Percentiles rank a stretch among this genome's conserved stretches.
Evolutionary conservation across 768 basidiomycete species (phyloP).

Genomic region (Mycena galopus): DNA sequence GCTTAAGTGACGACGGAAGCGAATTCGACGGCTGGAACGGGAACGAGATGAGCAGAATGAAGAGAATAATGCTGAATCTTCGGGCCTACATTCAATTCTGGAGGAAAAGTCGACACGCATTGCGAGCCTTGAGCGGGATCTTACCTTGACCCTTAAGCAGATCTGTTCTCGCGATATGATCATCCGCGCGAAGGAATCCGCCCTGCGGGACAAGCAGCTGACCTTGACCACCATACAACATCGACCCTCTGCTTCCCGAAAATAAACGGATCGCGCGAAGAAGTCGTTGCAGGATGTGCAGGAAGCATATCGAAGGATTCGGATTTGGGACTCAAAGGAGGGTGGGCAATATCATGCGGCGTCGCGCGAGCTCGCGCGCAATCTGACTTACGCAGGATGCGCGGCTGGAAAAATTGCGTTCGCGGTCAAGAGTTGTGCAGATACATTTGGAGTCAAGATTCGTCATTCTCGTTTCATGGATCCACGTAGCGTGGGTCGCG

Average conservation of each 20-base stretch:
- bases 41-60: not conserved
- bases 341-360: not conserved
- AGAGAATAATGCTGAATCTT: no score
- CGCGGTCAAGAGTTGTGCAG: slow-evolving; percentile 14
- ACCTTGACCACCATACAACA: not conserved
- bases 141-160: not conserved
- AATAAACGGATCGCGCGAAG: not conserved
- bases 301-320: not conserved
- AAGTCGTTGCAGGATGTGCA: not conserved
- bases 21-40: slow-evolving; percentile 1
- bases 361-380: slow-evolving; percentile 5
- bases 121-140: not conserved
- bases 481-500: slow-evolving; percentile 25
- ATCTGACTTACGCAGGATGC: slow-evolving; percentile 5
- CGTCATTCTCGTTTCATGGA: slow-evolving; percentile 26
- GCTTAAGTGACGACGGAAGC: not conserved
- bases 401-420: slow-evolving; percentile 10
- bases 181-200: not conserved
- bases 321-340: slow-evolving; percentile 1
- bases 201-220: not conserved
- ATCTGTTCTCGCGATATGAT: not conserved
- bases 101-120: not conserved
- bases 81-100: not conserved
- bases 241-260: not conserved
- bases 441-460: slow-evolving; percentile 7